phyloP scores from a whole-genome alignment of 192 early-diverging fungal genomes.

The Chytriomyces sp. region DNA sequence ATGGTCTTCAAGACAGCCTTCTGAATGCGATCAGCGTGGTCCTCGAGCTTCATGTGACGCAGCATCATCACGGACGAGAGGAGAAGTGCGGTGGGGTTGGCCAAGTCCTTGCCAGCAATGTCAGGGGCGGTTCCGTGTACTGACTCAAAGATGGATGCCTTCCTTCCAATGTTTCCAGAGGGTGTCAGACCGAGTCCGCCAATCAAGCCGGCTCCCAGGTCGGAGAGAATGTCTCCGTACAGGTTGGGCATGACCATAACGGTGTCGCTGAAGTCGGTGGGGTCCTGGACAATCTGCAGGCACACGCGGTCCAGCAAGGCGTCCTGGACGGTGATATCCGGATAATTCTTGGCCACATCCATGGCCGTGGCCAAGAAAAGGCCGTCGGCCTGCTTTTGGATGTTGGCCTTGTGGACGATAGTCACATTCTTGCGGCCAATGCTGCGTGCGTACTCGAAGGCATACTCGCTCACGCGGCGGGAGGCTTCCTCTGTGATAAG shows the following conservation, averaged over 20 bases:
- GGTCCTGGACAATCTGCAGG: constrained; percentile 93
- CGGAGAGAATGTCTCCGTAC: constrained; percentile 99
- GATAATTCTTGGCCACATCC: constrained; percentile 90
- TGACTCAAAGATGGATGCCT: constrained; percentile 97
- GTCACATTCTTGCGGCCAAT: constrained; percentile 92
- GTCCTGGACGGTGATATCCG: constrained; percentile 88
- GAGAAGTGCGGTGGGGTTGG: constrained; percentile 93
- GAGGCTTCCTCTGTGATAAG: constrained; percentile 96
- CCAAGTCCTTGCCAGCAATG: constrained; percentile 95
- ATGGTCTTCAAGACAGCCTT: constrained; percentile 90
- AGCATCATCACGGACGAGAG: constrained; percentile 98
- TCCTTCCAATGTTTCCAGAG: constrained; percentile 97
- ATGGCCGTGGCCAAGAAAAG: constrained; percentile 92
- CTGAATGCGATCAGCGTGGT: constrained; percentile 84
- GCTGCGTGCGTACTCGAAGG: constrained; percentile 88
- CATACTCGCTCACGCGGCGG: constrained; percentile 88
- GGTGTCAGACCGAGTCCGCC: constrained; percentile 98
- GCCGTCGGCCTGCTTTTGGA: constrained; percentile 90
- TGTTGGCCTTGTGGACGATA: constrained; percentile 95
- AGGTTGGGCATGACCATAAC: constrained; percentile 99
- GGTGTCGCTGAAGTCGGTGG: constrained; percentile 80
- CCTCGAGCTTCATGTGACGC: constrained; percentile 87
- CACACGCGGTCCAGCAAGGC: constrained; percentile 93
- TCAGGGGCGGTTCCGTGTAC: constrained; percentile 89
- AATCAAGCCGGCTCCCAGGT: constrained; percentile 97